Percentiles rank a stretch among this genome's conserved stretches.
These are phyloP conservation scores for Remersonia thermophila DNA, from an alignment of 2,329 filamentous ascomycete genomes.

Conservation along the genomic window DNA sequence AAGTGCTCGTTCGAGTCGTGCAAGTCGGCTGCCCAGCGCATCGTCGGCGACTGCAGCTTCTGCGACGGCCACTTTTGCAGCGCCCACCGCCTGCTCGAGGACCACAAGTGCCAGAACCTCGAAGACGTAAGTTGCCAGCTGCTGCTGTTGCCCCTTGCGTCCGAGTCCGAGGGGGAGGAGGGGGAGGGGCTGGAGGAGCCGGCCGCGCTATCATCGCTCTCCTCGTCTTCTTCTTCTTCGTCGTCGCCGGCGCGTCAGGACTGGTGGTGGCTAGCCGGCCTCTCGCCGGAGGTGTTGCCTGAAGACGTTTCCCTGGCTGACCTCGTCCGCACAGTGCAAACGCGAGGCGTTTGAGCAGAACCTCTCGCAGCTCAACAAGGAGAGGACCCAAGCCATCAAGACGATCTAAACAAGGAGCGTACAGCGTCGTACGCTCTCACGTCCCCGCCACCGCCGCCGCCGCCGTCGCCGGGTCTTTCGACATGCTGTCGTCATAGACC, in stretches of 20 bases:
- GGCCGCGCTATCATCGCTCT: background rate
- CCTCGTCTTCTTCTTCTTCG: background rate
- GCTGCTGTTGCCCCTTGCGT: constrained; percentile 1
- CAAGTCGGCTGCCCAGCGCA: constrained; percentile 75
- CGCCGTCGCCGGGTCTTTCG: no score
- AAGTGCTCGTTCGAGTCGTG: constrained; percentile 85
- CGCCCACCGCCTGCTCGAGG: constrained; percentile 85
- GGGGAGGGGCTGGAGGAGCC: no score
- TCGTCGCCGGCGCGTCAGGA: constrained; percentile 1
- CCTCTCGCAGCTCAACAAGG: constrained; percentile 78
- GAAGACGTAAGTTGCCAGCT: constrained; percentile 56
- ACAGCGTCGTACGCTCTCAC: no score
- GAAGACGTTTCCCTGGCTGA: constrained; percentile 25
- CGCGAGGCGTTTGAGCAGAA: constrained; percentile 94
- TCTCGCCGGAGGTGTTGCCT: constrained; percentile 21
- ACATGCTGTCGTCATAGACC: no score
- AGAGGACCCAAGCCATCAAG: constrained; percentile 88
- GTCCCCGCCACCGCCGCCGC: no score
- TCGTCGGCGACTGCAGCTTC: constrained; percentile 93
- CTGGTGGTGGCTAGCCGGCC: constrained; percentile 18
- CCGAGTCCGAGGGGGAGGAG: background rate
- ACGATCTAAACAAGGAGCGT: constrained; percentile 61
- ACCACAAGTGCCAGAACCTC: constrained; percentile 82
- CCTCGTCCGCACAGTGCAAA: constrained; percentile 56
- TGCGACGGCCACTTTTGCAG: constrained; percentile 90